phyloP scores from a whole-genome alignment of 2,329 filamentous ascomycete genomes.

The Trematosphaeria pertusa region DNA sequence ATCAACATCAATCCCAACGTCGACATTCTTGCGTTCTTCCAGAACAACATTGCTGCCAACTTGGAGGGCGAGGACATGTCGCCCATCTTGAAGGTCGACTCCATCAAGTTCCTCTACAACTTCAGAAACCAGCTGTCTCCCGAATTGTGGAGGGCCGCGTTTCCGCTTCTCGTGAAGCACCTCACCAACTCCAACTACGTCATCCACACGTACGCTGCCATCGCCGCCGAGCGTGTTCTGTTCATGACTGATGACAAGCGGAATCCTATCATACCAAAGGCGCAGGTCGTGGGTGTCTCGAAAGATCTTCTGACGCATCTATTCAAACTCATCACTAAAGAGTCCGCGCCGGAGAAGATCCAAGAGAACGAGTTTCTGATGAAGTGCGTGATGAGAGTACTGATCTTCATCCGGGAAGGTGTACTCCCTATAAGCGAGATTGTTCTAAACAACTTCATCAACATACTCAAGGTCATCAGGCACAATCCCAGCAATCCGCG shows the following conservation, averaged over 20 bases:
- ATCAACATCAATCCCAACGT: constrained; percentile 83
- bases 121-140: constrained; percentile 95
- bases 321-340: constrained; percentile 88
- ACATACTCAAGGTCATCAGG: constrained; percentile 90
- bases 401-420: constrained; percentile 90
- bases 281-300: constrained; percentile 79
- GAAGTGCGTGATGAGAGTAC: constrained; percentile 96
- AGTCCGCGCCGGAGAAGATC: constrained; percentile 85
- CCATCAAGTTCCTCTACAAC: constrained; percentile 96
- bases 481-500: constrained; percentile 95
- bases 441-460: constrained; percentile 83
- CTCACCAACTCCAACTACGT: constrained; percentile 91
- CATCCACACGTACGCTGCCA: constrained; percentile 96
- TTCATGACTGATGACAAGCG: constrained; percentile 80
- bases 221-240: constrained; percentile 92
- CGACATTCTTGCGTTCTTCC: constrained; percentile 93
- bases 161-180: constrained; percentile 90
- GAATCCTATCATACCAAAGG: constrained; percentile 78
- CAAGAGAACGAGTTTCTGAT: constrained; percentile 99
- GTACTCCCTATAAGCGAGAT: constrained; percentile 76
- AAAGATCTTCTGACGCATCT: constrained; percentile 88
- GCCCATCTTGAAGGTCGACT: constrained; percentile 93
- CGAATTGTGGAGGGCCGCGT: constrained; percentile 88
- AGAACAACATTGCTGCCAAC: constrained; percentile 89
- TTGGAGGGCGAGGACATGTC: constrained; percentile 75